Percentiles rank a stretch among this genome's conserved stretches.
These are phyloP conservation scores for Quercus glauca DNA, from an alignment of 306 rosid species.

Conservation along the genomic window DNA sequence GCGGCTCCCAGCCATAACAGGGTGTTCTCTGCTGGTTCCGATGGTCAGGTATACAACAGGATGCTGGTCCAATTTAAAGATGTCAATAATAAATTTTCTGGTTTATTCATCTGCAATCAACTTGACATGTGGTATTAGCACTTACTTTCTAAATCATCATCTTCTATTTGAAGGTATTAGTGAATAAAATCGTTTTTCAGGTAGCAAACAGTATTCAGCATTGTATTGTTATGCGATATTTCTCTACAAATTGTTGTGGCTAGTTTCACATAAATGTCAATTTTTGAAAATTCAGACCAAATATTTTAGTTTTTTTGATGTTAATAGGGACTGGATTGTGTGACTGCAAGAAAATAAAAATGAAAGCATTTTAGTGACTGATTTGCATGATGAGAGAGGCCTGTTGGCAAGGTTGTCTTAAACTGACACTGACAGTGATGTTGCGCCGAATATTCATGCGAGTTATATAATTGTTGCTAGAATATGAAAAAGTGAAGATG, in stretches of 20 bases:
- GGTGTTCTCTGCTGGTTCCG: conserved; percentile 95
- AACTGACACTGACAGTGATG: not conserved
- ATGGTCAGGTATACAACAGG: conserved; percentile 71
- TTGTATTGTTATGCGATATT: not conserved
- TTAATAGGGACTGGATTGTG: not conserved
- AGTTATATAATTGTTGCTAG: not conserved
- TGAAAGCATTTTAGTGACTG: not conserved
- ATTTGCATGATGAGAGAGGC: not conserved
- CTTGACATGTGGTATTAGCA: not conserved
- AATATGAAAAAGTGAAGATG: not conserved
- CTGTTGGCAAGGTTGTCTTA: not conserved
- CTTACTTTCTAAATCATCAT: not conserved
- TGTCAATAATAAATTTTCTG: not conserved
- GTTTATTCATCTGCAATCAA: not conserved
- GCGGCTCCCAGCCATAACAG: conserved; percentile 78
- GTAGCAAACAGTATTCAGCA: not conserved
- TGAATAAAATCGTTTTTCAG: too few species aligned
- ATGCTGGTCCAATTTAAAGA: not conserved
- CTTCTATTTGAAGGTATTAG: not conserved
- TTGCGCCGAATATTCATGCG: not conserved
- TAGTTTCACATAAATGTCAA: not conserved
- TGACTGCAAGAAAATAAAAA: not conserved
- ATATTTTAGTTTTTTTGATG: not conserved
- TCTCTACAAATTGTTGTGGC: not conserved
- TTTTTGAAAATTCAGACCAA: not conserved